phyloP scores from a whole-genome alignment of 768 basidiomycete genomes.

The Phylloporus arenicola region DNA sequence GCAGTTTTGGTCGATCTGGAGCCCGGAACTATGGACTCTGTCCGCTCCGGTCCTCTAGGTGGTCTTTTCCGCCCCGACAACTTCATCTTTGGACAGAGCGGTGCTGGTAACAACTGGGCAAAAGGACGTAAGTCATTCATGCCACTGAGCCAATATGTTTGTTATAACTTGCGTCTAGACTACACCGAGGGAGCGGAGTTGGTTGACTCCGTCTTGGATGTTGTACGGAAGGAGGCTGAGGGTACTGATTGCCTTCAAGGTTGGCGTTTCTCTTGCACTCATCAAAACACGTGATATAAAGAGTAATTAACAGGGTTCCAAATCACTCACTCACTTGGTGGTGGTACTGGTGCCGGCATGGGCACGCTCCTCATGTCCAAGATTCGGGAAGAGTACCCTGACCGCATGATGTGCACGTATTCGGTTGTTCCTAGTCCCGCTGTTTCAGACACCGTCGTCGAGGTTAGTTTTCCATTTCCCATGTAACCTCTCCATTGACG shows the following conservation, averaged over 20 bases:
- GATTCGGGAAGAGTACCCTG: slow-evolving; percentile 98
- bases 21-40: slow-evolving; percentile 94
- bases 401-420: slow-evolving; percentile 99
- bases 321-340: slow-evolving; percentile 97
- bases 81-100: slow-evolving; percentile 96
- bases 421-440: slow-evolving; percentile 97
- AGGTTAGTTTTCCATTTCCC: slow-evolving; percentile 41
- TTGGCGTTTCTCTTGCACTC: slow-evolving; percentile 30
- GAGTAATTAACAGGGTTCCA: slow-evolving; percentile 70
- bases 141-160: rapidly evolving
- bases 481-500: background rate
- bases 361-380: slow-evolving; percentile 98
- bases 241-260: slow-evolving; percentile 96
- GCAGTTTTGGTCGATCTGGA: slow-evolving; percentile 97
- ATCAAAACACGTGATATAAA: slow-evolving; percentile 4
- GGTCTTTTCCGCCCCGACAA: slow-evolving; percentile 95
- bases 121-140: slow-evolving; percentile 81
- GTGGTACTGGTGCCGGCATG: slow-evolving; percentile 99
- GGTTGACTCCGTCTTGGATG: slow-evolving; percentile 96
- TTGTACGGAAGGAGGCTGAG: slow-evolving; percentile 98
- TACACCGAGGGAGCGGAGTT: slow-evolving; percentile 97
- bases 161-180: slow-evolving; percentile 28
- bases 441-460: slow-evolving; percentile 98
- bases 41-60: slow-evolving; percentile 86
- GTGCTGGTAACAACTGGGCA: slow-evolving; percentile 99